Conservation (phyloP, 768 basidiomycete species). For the Agrocybe chaxingu region DNA sequence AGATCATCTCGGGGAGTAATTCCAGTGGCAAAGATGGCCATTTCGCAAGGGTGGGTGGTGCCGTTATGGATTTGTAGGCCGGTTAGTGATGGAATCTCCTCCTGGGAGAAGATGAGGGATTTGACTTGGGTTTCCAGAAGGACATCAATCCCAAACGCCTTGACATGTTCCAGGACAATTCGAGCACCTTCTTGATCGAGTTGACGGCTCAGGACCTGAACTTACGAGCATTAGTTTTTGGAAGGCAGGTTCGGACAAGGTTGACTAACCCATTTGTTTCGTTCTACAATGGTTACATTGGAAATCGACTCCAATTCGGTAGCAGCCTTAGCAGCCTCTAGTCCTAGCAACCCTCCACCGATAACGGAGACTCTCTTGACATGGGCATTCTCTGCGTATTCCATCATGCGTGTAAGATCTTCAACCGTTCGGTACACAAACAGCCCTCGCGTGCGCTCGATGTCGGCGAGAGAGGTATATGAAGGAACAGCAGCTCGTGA, state of each 20-base stretch:
- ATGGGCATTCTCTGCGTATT: conserved; percentile 45
- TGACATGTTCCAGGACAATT: conserved; percentile 14
- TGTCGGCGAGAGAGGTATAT: conserved; percentile 42
- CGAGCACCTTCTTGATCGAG: conserved; percentile 26
- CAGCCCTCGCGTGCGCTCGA: conserved; percentile 45
- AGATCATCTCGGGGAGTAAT: conserved; percentile 71
- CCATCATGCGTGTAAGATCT: conserved; percentile 62
- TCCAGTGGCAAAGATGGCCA: conserved; percentile 69
- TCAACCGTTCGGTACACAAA: conserved; percentile 74
- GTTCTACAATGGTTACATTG: conserved; percentile 18
- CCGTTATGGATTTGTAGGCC: conserved; percentile 53
- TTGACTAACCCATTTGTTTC: conserved; percentile 12
- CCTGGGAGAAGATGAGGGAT: conserved; percentile 20
- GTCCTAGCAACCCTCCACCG: conserved; percentile 68
- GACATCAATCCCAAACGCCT: conserved; percentile 55
- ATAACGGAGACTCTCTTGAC: conserved; percentile 54
- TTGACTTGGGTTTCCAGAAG: conserved; percentile 37
- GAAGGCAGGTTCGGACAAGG: neutral
- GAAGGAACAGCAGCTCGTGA: conserved; percentile 62
- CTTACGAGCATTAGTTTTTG: neutral
- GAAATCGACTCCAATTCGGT: conserved; percentile 45
- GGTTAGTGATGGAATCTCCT: conserved; percentile 30
- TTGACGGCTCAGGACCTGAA: conserved; percentile 19
- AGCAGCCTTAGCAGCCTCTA: conserved; percentile 74
- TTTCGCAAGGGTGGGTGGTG: conserved; percentile 39